Base-by-base conservation (phyloP, 306 rosid species). In the Amphicarpaea edgeworthii region DNA sequence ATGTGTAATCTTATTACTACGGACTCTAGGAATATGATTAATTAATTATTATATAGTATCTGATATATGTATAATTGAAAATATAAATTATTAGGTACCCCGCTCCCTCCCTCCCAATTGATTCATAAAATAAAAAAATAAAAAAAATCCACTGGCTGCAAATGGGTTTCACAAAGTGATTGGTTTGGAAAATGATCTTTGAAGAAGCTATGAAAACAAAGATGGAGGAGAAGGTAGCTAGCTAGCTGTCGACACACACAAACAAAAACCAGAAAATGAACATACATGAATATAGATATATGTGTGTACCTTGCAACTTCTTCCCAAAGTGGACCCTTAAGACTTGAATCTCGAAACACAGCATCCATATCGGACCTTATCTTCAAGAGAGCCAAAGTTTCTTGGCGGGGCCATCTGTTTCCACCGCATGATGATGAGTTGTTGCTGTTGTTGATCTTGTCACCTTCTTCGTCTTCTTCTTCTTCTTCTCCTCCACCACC, bases 321-420 rank as follows among this genome's bases (percentile, higher is more conserved):
- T 68, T 92, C 96, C 99, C 99, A 95, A 80, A 95, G 83, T 80
- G 99, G 99, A 83, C 89, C 97, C 88, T 95, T 95, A 68, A 92
- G 90, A 84, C 77, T 89, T 40, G 99, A 89, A 77, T 90, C 97
- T 2, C 97, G 83, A 73, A 95, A 95, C 50, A 87, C 85, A 37
- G 85, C 88, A 76, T 90, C 98, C 97, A 95, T 89, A 63, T 95
- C 90, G 0, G 91, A 89, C 72, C 99, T 87, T 83, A 92, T 92
- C 93, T 95, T 88, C 87, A 92, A 78, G 30, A 95, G 87, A 12
- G 96, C 96, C 86, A 95, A 84, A 3, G 99, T 92, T 74, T 95
- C 93, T 61, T 73, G 98, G 3, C 99, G 86, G 64, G 99, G 99
- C 99, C 99, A 95, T 74, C 99, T 85, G 79, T 90, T 95, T 61